Base-by-base conservation (phyloP, 2,329 filamentous ascomycete genomes). In the Penicillium rolfsii region DNA sequence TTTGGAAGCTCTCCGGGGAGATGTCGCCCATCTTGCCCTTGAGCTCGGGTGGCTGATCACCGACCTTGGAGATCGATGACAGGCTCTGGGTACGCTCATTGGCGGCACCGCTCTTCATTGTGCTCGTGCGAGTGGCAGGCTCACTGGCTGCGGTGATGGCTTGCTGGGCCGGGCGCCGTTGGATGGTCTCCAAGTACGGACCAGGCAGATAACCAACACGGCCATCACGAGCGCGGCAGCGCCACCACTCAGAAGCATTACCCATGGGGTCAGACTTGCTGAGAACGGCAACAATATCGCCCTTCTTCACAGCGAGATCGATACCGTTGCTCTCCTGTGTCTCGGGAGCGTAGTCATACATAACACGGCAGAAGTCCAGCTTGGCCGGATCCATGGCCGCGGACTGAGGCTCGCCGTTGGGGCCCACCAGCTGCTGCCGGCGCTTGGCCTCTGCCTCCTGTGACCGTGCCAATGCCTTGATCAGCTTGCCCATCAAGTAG, bases 401-500 rank as follows among this genome's bases (percentile, higher is more conserved):
- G 49, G 78, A 74, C 38, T 71, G 70, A 5, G 78, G 73, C 72
- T 81, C 71, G 63, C 82, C 76, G 63, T 81, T 79, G 36, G 85
- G 79, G 3, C 84, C 80, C 26, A 83, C 79, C 62, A 85, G 80
- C 63, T 83, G 81, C 61, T 83, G 81, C 52, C 76, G 74, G 52
- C 77, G 81, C 71, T 61, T 80, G 72, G 71, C 80, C 76, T 96
- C 91, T 72, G 94, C 91, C 78, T 97, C 92, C 72, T 95, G 91
- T 5, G 88, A 89, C 38, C 89, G 87, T 16, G 93, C 92, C 41
- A 99, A 84, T 1, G 91, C 85, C 73, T 88, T 89, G 75, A 99
- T 98, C 68, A 97, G 86, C 80, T 97, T 99, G 79, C 91, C 89
- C 93, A 99, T 97, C 52, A 99, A 84, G 76, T 97, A 99, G 5